These are phyloP conservation scores for Pyrrhoderma noxium DNA, from an alignment of 1,284 basidiomycete species.

Conservation along the genomic window DNA sequence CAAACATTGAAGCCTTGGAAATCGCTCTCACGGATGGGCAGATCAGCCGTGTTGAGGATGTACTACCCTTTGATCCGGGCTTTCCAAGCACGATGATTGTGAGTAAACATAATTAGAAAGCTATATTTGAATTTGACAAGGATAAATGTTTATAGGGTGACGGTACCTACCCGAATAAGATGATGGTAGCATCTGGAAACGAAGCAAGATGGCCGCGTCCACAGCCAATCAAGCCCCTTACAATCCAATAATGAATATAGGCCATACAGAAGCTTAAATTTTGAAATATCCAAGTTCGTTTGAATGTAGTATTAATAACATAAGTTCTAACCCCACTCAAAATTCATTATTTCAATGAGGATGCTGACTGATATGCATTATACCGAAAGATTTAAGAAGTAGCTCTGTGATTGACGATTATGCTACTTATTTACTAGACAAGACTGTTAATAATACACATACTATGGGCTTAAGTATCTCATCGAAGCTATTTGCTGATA, in stretches of 20 bases:
- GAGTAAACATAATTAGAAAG: neutral
- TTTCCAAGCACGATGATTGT: conserved; percentile 27
- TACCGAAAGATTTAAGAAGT: no score
- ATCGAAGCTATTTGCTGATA: conserved; percentile 20
- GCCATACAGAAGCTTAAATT: no score
- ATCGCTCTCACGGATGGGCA: conserved; percentile 23
- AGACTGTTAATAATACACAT: no score
- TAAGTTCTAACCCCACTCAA: no score
- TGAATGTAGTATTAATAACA: no score
- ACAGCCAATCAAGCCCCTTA: conserved; percentile 17
- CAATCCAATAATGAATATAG: no score
- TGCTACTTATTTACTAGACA: no score
- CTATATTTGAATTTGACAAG: neutral
- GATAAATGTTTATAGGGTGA: conserved; percentile 10
- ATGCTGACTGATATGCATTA: no score
- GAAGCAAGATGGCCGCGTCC: conserved; percentile 7
- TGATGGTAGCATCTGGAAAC: conserved; percentile 3
- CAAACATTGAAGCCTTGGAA: conserved; percentile 24
- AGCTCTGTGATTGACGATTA: no score
- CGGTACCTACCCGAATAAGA: neutral
- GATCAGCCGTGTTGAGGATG: conserved; percentile 16
- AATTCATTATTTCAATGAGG: no score
- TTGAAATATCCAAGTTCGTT: no score
- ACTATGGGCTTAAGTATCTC: no score
- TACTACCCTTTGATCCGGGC: conserved; percentile 24